Conservation (phyloP, 23 red algal genomes). For the Gracilaria domingensis region DNA sequence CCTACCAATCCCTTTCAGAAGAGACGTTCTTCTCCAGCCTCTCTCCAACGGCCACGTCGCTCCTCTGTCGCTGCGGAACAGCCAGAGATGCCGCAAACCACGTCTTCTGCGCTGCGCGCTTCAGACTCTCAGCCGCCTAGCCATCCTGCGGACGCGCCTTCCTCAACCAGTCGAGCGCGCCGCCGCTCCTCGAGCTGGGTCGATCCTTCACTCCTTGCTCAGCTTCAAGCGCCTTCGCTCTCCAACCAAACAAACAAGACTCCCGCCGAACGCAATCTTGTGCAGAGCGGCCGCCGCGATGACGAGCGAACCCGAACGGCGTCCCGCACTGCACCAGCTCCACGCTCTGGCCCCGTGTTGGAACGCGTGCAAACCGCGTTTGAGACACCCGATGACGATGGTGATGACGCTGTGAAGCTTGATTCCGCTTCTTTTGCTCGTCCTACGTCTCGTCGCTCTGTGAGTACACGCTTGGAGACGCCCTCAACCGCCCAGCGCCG, state of each 20-base stretch:
- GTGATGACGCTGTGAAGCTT: neutral
- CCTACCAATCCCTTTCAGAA: neutral
- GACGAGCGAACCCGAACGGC: neutral
- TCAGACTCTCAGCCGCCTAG: neutral
- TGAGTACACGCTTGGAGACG: neutral
- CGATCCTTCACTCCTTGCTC: constrained; percentile 6
- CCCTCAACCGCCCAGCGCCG: neutral
- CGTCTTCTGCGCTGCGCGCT: neutral
- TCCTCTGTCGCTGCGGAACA: neutral
- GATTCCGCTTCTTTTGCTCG: neutral
- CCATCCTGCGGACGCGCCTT: neutral
- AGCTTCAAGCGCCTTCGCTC: neutral
- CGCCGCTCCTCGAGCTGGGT: constrained; percentile 12
- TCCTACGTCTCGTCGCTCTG: neutral
- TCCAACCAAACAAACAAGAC: neutral
- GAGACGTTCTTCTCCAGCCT: constrained; percentile 5
- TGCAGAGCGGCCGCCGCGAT: neutral
- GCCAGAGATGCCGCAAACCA: too few species aligned
- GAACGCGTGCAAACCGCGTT: neutral
- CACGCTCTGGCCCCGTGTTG: neutral
- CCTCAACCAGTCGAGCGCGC: neutral
- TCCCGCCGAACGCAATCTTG: too few species aligned
- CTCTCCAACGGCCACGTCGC: neutral
- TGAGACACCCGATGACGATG: neutral
- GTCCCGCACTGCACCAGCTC: neutral